Conservation (phyloP, 495 filamentous ascomycete species). For the Neurospora sp. region DNA sequence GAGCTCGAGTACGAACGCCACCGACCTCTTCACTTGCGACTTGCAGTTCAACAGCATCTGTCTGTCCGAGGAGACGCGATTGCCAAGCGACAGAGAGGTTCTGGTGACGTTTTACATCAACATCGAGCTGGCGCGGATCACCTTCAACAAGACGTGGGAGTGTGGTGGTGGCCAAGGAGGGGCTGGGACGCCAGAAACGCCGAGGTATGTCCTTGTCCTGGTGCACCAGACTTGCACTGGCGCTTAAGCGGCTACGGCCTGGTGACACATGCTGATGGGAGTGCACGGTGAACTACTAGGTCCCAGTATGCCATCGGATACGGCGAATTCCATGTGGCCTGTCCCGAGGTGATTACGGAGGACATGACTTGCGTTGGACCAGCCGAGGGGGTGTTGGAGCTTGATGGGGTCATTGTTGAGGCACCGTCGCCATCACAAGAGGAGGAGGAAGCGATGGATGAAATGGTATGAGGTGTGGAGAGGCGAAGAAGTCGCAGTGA, state of each 20-base stretch:
- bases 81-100: background rate
- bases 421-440: background rate
- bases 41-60: constrained; percentile 5
- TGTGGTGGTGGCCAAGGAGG: background rate
- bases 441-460: background rate
- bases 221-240: background rate
- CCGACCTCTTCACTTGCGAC: background rate
- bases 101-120: background rate
- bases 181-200: background rate
- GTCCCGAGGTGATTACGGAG: background rate
- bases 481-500: background rate
- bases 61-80: background rate
- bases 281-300: background rate
- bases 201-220: background rate
- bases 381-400: background rate
- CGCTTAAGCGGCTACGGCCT: background rate
- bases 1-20: background rate
- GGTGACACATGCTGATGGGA: background rate
- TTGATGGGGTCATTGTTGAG: background rate
- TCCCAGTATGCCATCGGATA: background rate
- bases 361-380: constrained; percentile 3
- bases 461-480: background rate
- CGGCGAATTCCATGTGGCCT: background rate
- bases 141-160: constrained; percentile 3
- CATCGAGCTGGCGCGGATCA: background rate